Percentiles rank a stretch among this genome's conserved stretches.
phyloP scores from a whole-genome alignment of 1,139 yeast species.

The Yamadazyma epiphylla region DNA sequence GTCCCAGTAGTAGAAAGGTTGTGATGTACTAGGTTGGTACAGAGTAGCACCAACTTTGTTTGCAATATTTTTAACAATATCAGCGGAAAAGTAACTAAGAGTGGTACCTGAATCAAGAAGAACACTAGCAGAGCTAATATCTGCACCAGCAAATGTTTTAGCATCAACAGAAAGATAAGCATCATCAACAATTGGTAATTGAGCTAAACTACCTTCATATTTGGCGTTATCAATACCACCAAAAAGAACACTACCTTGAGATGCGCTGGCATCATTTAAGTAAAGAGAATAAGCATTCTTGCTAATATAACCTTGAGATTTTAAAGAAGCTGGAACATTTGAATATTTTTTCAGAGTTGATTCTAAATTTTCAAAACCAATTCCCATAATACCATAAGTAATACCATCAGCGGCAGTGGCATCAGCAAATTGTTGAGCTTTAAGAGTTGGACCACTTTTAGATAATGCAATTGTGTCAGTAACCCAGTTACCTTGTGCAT shows the following conservation, averaged over 20 bases:
- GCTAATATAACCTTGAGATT: slow-evolving; percentile 21
- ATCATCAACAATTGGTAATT: slow-evolving; percentile 17
- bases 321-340: slow-evolving; percentile 25
- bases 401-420: slow-evolving; percentile 2
- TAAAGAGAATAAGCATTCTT: slow-evolving; percentile 32
- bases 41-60: slow-evolving; percentile 5
- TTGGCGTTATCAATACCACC: slow-evolving; percentile 53
- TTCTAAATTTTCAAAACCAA: slow-evolving; percentile 1
- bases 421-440: slow-evolving; percentile 5
- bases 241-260: slow-evolving; percentile 40
- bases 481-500: slow-evolving; percentile 7
- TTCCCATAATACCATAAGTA: slow-evolving; percentile 1
- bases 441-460: slow-evolving; percentile 4
- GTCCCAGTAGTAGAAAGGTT: slow-evolving; percentile 6
- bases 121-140: slow-evolving; percentile 15
- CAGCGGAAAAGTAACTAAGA: slow-evolving; percentile 20
- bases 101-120: slow-evolving; percentile 27
- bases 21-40: slow-evolving; percentile 1
- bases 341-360: slow-evolving; percentile 12
- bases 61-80: slow-evolving; percentile 17
- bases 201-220: slow-evolving; percentile 30
- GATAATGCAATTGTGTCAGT: slow-evolving; percentile 5
- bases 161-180: slow-evolving; percentile 13
- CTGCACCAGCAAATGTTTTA: slow-evolving; percentile 10
- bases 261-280: slow-evolving; percentile 19